A percentile compares a stretch with the other conserved stretches of the same genome.
Conservation (phyloP, 2,329 filamentous ascomycete species). For the Alternaria sp. region DNA sequence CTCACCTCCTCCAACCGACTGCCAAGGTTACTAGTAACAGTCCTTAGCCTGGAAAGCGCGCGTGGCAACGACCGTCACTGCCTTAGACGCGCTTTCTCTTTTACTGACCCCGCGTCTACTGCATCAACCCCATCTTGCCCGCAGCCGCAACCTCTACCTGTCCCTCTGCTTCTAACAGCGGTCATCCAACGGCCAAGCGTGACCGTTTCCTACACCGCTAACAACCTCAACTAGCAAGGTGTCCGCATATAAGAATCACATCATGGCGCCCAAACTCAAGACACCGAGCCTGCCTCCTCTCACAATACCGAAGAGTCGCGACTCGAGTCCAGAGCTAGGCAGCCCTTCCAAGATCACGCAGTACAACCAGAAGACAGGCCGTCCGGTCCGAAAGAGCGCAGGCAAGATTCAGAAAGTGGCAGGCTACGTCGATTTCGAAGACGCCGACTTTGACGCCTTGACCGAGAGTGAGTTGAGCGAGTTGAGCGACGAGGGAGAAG, state of each 20-base stretch:
- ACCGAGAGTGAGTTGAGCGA: conserved; percentile 16
- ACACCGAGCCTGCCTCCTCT: conserved; percentile 1
- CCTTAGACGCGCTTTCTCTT: neutral
- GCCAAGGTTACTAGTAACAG: conserved; percentile 13
- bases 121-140: neutral
- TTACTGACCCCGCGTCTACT: neutral
- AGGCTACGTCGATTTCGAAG: conserved; percentile 51
- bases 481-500: conserved; percentile 28
- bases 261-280: conserved; percentile 1
- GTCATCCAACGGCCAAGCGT: conserved; percentile 2
- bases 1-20: neutral
- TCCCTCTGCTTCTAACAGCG: conserved; percentile 6
- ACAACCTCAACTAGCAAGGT: neutral
- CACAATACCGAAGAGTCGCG: neutral
- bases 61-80: conserved; percentile 6
- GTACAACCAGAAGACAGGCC: conserved; percentile 50
- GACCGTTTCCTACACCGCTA: conserved; percentile 3
- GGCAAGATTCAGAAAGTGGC: conserved; percentile 42
- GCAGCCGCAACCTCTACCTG: conserved; percentile 5
- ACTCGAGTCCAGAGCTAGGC: conserved; percentile 39
- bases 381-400: conserved; percentile 52
- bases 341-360: conserved; percentile 34
- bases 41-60: conserved; percentile 2
- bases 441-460: conserved; percentile 37
- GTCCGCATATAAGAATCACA: neutral